These are phyloP conservation scores for Russula lepida DNA, from an alignment of 768 basidiomycete species.

Conservation along the genomic window DNA sequence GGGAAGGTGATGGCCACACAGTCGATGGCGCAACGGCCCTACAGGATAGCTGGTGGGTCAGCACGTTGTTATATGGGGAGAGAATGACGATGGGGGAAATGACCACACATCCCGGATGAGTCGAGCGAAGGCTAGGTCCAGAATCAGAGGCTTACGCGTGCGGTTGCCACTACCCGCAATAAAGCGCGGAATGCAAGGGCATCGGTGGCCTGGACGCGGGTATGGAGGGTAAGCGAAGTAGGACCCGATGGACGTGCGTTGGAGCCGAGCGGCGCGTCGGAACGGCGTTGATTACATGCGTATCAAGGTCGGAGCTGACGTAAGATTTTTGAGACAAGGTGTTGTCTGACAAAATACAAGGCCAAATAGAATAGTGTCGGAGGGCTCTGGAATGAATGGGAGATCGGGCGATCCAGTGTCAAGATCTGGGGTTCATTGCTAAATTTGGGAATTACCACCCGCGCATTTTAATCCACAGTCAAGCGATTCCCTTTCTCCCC, in stretches of 20 bases:
- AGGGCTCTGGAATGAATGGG: neutral
- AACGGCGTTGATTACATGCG: neutral
- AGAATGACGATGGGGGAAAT: neutral
- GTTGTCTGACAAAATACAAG: neutral
- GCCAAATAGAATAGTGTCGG: neutral
- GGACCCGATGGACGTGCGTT: slow-evolving; percentile 23
- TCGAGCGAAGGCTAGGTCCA: neutral
- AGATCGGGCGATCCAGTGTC: slow-evolving; percentile 14
- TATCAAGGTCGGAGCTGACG: neutral
- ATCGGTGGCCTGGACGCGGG: slow-evolving; percentile 29
- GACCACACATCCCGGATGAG: neutral
- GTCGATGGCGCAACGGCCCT: neutral
- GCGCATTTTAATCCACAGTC: neutral
- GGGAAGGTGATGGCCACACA: neutral
- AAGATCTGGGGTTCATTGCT: slow-evolving; percentile 18
- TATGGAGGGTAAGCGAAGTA: neutral
- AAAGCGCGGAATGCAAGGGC: slow-evolving; percentile 23
- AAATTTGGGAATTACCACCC: neutral
- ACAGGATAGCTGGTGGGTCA: neutral
- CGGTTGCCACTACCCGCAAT: neutral
- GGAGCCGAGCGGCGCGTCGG: neutral
- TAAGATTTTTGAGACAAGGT: neutral
- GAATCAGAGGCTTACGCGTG: neutral
- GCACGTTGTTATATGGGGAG: no score
- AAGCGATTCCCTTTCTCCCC: neutral